Evolutionary conservation across 164 flowering plant species (phyloP), one percentile per base, ranked within the genome.

Genomic region (Macadamia integrifolia): DNA sequence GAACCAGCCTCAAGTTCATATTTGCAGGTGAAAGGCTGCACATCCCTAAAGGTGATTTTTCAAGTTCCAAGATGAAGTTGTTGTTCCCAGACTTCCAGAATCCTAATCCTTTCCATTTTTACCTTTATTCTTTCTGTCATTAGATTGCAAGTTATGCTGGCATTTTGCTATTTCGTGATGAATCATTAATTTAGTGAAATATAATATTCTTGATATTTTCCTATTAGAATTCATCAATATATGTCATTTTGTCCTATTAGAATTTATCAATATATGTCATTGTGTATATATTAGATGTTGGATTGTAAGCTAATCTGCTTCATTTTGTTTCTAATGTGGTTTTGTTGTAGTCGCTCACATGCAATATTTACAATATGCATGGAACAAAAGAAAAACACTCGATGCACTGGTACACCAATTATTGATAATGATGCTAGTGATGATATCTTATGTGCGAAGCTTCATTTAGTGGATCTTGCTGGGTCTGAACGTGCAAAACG

Each of bases 401-500:
- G 55, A 7, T 59, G 66, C 48, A 9, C 64, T 43, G 46, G 60
- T 71, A 18, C 58, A 67, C 75, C 74, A 43, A 82, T 46, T 30
- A 52, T 43, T 6, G 62, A 61, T 79, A 87, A 86, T 79, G 97
- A 90, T 53, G 48, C 50, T 48, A 80, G 83, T 61, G 97, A 87
- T 74, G 98, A 92, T 55, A 85, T 92, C 3, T 67, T 95, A 49
- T 79, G 87, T 68, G 90, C 99, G 11, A 95, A 95, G 74, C 89
- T 95, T 57, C 99, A 95, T 80, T 78, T 95, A 68, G 99, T 95
- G 31, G 99, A 95, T 55, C 88, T 95, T 71, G 99, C 99, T 60
- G 99, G 98, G 50, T 95, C 99, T 56, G 99, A 95, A 74, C 77
- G 99, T 61, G 99, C 96, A 44, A 91, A 92, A 66, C 74, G 96